phyloP scores from a whole-genome alignment of 345 rosid species.

The Gossypium mustelinum region DNA sequence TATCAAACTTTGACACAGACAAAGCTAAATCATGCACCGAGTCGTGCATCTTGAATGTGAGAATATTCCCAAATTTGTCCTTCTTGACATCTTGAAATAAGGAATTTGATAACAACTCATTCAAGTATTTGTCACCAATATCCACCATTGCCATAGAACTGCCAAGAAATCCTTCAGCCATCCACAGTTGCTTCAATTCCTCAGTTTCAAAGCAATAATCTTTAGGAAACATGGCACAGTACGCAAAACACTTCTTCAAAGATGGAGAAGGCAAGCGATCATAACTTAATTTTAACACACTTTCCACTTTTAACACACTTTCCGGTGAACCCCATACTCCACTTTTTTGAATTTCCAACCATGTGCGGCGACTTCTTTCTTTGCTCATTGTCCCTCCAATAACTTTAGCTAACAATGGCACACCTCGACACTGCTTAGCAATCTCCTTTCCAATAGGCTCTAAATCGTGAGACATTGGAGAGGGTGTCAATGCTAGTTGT shows the following conservation, averaged over 20 bases:
- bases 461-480: not conserved
- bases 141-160: too few species aligned
- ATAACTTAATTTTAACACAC: constrained; percentile 9
- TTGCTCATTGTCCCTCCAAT: constrained; percentile 11
- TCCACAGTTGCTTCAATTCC: too few species aligned
- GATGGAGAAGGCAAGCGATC: constrained; percentile 2
- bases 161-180: too few species aligned
- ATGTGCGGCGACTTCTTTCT: not conserved
- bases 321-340: not conserved
- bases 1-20: not conserved
- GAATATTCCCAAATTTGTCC: not conserved
- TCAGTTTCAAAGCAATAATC: too few species aligned
- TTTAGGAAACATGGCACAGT: not conserved
- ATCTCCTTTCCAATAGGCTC: constrained; percentile 17
- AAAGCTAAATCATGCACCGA: too few species aligned
- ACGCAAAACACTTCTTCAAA: constrained; percentile 16
- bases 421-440: constrained; percentile 23
- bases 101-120: too few species aligned
- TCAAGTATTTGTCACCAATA: too few species aligned
- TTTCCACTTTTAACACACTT: not conserved
- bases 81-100: not conserved
- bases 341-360: not conserved
- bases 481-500: not conserved
- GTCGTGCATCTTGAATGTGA: constrained; percentile 21
- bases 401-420: constrained; percentile 11